A percentile compares a stretch with the other conserved stretches of the same genome.
Evolutionary conservation across 2,329 filamentous ascomycete genomes (phyloP).

Genomic region (Aspergillus sp.): DNA sequence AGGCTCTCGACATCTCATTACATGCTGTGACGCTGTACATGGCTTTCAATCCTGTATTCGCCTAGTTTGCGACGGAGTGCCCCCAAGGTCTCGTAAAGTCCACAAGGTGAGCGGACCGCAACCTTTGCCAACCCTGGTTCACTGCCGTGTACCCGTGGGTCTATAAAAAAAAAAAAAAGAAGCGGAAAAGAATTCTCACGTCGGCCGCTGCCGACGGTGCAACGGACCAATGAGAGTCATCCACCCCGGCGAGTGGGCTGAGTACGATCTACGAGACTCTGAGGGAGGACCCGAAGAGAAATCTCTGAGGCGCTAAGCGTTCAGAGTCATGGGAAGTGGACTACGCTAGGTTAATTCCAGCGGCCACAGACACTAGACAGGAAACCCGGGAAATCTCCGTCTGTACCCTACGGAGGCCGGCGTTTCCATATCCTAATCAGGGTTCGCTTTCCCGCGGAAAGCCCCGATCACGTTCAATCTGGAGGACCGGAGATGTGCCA

Average conservation of each 20-base stretch:
- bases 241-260: background rate
- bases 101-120: background rate
- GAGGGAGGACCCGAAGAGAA: slow-evolving; percentile 1
- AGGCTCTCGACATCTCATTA: no score
- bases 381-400: slow-evolving; percentile 7
- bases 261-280: background rate
- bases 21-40: no score
- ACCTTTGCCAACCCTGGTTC: background rate
- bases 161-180: background rate
- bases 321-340: slow-evolving; percentile 1
- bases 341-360: background rate
- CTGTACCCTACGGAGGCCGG: background rate
- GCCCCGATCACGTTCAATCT: slow-evolving; percentile 1
- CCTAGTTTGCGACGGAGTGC: no score
- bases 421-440: background rate
- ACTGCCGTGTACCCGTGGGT: background rate
- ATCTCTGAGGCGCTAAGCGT: slow-evolving; percentile 8
- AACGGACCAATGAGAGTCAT: slow-evolving; percentile 1
- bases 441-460: slow-evolving; percentile 10
- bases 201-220: background rate
- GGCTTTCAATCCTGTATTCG: no score
- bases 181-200: background rate
- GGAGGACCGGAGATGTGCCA: background rate
- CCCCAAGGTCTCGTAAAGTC: no score
- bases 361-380: background rate